Evolutionary conservation across 768 basidiomycete genomes (phyloP).

Genomic region (Boletus rubroflammeus): DNA sequence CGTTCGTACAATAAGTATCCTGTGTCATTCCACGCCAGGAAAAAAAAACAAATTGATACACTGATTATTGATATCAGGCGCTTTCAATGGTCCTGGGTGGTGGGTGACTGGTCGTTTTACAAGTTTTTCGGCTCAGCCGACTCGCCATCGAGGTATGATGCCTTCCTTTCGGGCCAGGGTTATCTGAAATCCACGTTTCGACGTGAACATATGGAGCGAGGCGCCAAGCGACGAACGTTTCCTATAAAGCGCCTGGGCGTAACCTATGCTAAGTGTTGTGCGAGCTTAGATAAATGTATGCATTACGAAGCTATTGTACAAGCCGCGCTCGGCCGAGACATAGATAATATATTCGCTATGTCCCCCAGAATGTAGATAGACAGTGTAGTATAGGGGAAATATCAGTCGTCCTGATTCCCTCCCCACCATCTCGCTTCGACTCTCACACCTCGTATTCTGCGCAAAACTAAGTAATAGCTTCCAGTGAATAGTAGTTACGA

Average conservation of each 20-base stretch:
- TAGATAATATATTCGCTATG: too few species aligned
- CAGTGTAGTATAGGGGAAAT: too few species aligned
- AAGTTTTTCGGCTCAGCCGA: background rate
- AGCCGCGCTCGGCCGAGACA: too few species aligned
- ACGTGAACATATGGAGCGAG: background rate
- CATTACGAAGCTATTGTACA: too few species aligned
- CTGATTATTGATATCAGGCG: background rate
- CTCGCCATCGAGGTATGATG: too few species aligned
- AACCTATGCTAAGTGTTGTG: background rate
- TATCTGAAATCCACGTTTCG: background rate
- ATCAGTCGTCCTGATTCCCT: too few species aligned
- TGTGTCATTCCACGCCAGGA: background rate
- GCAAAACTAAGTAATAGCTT: background rate
- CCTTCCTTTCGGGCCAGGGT: too few species aligned
- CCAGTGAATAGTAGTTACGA: too few species aligned
- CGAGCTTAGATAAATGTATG: too few species aligned
- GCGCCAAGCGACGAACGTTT: constrained; percentile 2
- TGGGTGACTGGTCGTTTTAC: background rate
- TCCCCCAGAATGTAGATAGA: too few species aligned
- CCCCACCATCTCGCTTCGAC: too few species aligned
- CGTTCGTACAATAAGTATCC: background rate
- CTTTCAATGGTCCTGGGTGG: background rate
- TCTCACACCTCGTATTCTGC: too few species aligned
- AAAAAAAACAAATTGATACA: background rate
- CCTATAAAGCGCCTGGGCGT: background rate